Evolutionary conservation across 768 basidiomycete genomes (phyloP), one percentile per base, ranked within the genome.

Genomic region (Boletus pseudopeckii): DNA sequence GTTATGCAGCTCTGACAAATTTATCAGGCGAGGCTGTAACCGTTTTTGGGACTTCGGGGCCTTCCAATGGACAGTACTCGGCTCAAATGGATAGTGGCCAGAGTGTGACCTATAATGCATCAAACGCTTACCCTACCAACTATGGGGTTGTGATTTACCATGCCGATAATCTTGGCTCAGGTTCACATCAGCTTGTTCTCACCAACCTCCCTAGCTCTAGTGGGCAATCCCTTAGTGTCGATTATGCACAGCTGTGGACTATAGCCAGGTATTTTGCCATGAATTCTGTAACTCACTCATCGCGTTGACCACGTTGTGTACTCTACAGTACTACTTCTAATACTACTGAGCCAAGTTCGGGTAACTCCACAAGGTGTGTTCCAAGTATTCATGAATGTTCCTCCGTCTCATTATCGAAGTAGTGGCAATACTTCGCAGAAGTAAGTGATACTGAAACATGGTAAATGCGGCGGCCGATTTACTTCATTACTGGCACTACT

Each of bases 31-130:
- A 75, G 44, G 74, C 71, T 7, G 66, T 81, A 8, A 74, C 74
- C 5, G 52, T 81, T 11, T 80, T 72, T 40, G 78, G 79, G 14
- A 72, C 77, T 18, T 69, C 76, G 1, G 71, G 75, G 5, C 72
- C 74, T 4, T 50, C 55, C 4, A 69, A 67, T 40, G 67, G 74
- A 28, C 65, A 64, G 1, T 79, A 75, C 52, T 63, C 65, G 0
- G 69, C 66, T 22, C 66, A 73, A 43, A 34, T 79, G 41, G 76
- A 78, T 34, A 66, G 64, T n/a, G 68, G 68, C 5, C 36, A 58
- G 10, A n/a, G 58, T 2, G 18, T 39, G 18, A 37, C 47, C 0
- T 69, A 68, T 26, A 64, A 65, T 26, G 64, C 62, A 34, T 47
- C 65, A 18, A 59, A 32, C 4, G 26, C 11, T 38, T 62, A 46